These are phyloP conservation scores for Crepidotus variabilis DNA, from an alignment of 768 basidiomycete species.

Conservation along the genomic window DNA sequence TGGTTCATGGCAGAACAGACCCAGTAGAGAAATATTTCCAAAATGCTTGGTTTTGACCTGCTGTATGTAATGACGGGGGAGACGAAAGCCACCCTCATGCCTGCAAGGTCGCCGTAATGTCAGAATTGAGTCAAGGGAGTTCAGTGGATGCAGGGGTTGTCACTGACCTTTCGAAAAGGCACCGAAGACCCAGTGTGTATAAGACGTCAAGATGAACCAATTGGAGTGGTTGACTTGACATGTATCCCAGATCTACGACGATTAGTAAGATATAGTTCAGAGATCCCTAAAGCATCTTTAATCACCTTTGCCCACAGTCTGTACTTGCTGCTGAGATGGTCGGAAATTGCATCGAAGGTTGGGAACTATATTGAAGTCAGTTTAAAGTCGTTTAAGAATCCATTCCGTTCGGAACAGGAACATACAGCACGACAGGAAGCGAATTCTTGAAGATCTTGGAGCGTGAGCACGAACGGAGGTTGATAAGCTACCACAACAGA, in stretches of 20 bases:
- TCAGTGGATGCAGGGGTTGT: background rate
- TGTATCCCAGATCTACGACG: constrained; percentile 48
- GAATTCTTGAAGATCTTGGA: constrained; percentile 52
- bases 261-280: background rate
- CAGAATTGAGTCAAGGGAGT: background rate
- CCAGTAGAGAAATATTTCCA: constrained; percentile 54
- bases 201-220: constrained; percentile 59
- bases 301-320: constrained; percentile 59
- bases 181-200: constrained; percentile 60
- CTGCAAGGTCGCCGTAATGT: constrained; percentile 22
- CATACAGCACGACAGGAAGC: constrained; percentile 39
- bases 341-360: constrained; percentile 28
- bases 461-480: constrained; percentile 55
- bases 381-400: constrained; percentile 1
- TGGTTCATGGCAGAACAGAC: constrained; percentile 47
- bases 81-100: constrained; percentile 51
- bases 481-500: constrained; percentile 54
- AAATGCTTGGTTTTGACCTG: constrained; percentile 39
- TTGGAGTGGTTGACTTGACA: constrained; percentile 45
- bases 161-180: constrained; percentile 49
- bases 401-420: background rate
- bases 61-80: constrained; percentile 41
- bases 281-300: background rate
- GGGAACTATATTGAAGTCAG: constrained; percentile 35
- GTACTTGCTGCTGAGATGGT: constrained; percentile 37